A percentile compares a stretch with the other conserved stretches of the same genome.
Evolutionary conservation across 768 basidiomycete genomes (phyloP).

Genomic region (Boletus pseudopeckii): DNA sequence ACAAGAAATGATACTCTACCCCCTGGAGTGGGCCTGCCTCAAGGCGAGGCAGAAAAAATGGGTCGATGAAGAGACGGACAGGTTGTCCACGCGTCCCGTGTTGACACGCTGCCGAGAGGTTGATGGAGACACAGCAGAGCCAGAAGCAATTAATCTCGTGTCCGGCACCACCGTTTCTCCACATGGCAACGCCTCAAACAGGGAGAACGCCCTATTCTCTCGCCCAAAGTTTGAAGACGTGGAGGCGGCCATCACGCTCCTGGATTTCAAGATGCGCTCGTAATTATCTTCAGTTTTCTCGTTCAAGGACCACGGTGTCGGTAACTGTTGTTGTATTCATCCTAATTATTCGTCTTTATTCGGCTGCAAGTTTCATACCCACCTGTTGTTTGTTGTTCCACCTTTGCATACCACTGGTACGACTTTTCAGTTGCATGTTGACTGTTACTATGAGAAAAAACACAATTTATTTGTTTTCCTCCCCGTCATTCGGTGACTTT

Average conservation of each 20-base stretch:
- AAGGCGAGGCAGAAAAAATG: conserved; percentile 34
- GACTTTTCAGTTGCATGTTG: not conserved
- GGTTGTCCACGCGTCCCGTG: conserved; percentile 5
- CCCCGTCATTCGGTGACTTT: not conserved
- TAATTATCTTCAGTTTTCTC: not conserved
- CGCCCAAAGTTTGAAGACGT: conserved; percentile 28
- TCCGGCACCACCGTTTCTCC: conserved; percentile 9
- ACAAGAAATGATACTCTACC: conserved; percentile 43
- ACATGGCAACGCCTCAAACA: not conserved
- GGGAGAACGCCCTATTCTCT: not conserved
- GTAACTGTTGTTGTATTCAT: conserved; percentile 14
- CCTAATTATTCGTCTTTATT: conserved; percentile 32
- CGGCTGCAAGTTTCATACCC: not conserved
- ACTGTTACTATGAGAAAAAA: not conserved
- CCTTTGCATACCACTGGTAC: conserved; percentile 3
- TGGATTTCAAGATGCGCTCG: conserved; percentile 30
- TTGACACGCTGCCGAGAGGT: conserved; percentile 1
- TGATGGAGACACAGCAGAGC: conserved; percentile 13
- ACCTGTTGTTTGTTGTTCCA: conserved; percentile 11
- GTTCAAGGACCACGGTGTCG: not conserved
- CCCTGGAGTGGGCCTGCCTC: conserved; percentile 76
- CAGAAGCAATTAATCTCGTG: conserved; percentile 16
- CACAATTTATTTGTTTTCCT: not conserved
- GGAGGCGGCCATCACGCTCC: conserved; percentile 36
- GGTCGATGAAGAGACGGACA: conserved; percentile 22